phyloP scores from a whole-genome alignment of 1,139 yeast genomes.

The Scheffersomyces segobiensis region DNA sequence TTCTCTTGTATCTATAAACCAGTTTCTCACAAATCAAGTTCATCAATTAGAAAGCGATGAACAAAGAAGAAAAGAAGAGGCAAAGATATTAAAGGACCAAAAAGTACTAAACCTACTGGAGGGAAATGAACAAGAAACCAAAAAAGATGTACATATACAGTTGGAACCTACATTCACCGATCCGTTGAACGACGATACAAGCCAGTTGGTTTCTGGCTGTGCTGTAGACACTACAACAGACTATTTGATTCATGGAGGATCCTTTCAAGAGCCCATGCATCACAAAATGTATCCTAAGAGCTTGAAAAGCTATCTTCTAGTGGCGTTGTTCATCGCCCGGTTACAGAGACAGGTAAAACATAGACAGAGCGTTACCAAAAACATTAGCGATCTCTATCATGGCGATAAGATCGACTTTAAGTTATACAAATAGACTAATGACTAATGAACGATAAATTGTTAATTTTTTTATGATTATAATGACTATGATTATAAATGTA shows the following conservation, averaged over 20 bases:
- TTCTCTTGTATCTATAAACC: constrained; percentile 8
- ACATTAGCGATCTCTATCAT: not conserved
- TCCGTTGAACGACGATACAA: not conserved
- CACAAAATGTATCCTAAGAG: not conserved
- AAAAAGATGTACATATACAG: not conserved
- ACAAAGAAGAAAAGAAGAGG: not conserved
- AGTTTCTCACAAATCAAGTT: not conserved
- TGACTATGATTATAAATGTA: not conserved
- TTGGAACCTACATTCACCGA: not conserved
- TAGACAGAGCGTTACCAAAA: not conserved
- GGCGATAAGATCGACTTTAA: not conserved
- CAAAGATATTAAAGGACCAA: not conserved
- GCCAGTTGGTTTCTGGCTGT: not conserved
- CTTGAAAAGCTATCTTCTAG: not conserved
- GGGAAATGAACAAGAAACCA: not conserved
- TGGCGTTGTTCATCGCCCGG: constrained; percentile 3
- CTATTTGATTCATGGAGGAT: constrained; percentile 6
- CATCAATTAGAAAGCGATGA: not conserved
- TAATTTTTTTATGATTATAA: not conserved
- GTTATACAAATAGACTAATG: not conserved
- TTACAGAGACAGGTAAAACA: constrained; percentile 1
- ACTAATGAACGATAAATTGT: not conserved
- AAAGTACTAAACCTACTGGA: not conserved
- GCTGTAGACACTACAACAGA: constrained; percentile 8
- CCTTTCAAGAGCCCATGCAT: not conserved